Evolutionary conservation across 352 stramenopile species (phyloP), one percentile per base, ranked within the genome.

Genomic region (Phytophthora uliginosa): DNA sequence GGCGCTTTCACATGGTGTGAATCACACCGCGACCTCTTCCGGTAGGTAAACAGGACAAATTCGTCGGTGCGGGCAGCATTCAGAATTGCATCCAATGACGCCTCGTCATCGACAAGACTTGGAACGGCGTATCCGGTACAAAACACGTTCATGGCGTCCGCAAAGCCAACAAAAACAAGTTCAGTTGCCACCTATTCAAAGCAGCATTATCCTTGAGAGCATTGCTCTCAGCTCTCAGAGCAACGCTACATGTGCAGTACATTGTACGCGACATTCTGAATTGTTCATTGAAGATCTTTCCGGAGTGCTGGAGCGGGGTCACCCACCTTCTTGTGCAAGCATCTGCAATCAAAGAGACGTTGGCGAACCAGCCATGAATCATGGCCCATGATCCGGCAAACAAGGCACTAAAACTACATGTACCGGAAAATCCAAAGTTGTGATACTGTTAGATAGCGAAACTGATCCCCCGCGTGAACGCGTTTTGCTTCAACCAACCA

Each of bases 31-130:
- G 28, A 31, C 28, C 28, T 31, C 3, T 31, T 31, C 28, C 28
- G 28, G 28, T 7, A 31, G 28, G 28, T 31, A 31, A 31, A 45
- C 38, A 47, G 38, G 38, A n/a, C 38, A 47, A 47, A 47, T 47
- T 15, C 36, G 36, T 31, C 28, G 28, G 28, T 31, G 28, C 28
- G 28, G 28, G 12, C 36, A n/a, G 38, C 38, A 47, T 47, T 15
- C 38, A 47, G 38, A 47, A 47, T 47, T 47, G 38, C 15, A n/a
- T 47, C 15, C 38, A 15, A 47, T 47, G 38, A n/a, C 38, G 38
- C 38, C 38, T 47, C 38, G 38, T 47, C 38, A 47, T 47, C 38
- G 38, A 47, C 38, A n/a, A 47, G 38, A 47, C 38, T 47, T 47
- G 8, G 38, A 45, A 45, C 13, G 15, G 15, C 15, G n/a, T 47